Evolutionary conservation across 495 filamentous ascomycete genomes (phyloP), one percentile per base, ranked within the genome.

Genomic region (Cudoniella acicularis): DNA sequence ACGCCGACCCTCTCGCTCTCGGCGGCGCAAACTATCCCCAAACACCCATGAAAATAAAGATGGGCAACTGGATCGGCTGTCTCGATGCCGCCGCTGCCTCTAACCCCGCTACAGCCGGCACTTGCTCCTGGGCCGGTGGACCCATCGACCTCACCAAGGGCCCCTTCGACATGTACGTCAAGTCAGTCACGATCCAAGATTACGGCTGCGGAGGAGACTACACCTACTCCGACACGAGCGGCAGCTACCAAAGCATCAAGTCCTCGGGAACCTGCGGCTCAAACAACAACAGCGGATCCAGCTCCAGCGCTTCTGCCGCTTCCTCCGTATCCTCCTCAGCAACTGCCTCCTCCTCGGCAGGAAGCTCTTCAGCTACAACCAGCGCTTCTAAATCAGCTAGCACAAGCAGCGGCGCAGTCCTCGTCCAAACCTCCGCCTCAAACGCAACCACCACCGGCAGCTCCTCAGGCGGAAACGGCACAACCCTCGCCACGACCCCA

Each of bases 131-230:
- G 94, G 90, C 94, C 57, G 83, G 85, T 36, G 94, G 94, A 27
- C 78, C 77, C 30, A 93, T 88, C 20, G 84, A 93, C 70, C 96
- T 92, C 69, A 79, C 80, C 50, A 60, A 79, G 53, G 94, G 89
- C 1, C 92, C 94, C 0, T 98, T 85, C 76, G 83, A 79, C 49
- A 98, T 98, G 94, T 74, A 83, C 52, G 81, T 96, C 62, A 86
- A 90, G 71, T 85, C 78, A 24, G 75, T 96, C 53, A 81, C 81
- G 45, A 82, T 93, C 49, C 84, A 84, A 43, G 94, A 98, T 74
- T 97, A 97, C 75, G 96, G 90, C 21, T 95, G 90, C 10, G 94
- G 93, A 27, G 59, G 53, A 24, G 84, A 80, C 1, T 98, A 98
- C 75, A 76, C 71, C 18, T 98, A 97, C 69, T 76, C 80, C 49